These are phyloP conservation scores for Aspergillus sclerotiicarbonarius DNA, from an alignment of 495 filamentous ascomycete species.

Conservation along the genomic window DNA sequence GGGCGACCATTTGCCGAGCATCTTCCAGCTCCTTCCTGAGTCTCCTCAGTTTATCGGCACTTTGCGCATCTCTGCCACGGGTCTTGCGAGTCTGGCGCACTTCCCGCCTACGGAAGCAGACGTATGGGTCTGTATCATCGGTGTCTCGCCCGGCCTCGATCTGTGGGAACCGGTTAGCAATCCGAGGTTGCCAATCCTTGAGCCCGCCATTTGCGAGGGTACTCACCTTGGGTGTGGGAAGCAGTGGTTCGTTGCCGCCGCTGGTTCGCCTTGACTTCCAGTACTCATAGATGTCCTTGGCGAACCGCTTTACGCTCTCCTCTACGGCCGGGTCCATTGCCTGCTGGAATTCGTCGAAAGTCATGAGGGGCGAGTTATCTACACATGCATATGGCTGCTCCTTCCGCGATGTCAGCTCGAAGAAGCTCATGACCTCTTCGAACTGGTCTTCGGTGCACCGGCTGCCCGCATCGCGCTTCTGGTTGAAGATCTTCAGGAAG, in stretches of 20 bases:
- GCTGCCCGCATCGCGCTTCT: conserved; percentile 59
- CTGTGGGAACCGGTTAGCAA: conserved; percentile 42
- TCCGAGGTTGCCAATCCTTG: background rate
- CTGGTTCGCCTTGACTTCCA: conserved; percentile 74
- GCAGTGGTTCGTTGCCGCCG: conserved; percentile 64
- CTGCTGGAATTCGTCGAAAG: conserved; percentile 76
- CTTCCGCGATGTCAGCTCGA: conserved; percentile 77
- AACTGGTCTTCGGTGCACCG: conserved; percentile 86
- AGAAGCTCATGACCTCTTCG: conserved; percentile 91
- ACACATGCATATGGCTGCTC: conserved; percentile 86
- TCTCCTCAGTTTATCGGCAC: conserved; percentile 88
- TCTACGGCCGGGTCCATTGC: conserved; percentile 71
- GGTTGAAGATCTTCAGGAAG: conserved; percentile 81
- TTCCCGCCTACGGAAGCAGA: conserved; percentile 96
- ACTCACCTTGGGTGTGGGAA: conserved; percentile 69
- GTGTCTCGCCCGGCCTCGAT: conserved; percentile 90
- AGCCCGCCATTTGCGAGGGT: background rate
- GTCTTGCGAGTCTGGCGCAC: conserved; percentile 94
- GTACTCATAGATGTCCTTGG: conserved; percentile 85
- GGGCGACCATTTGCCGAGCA: conserved; percentile 71
- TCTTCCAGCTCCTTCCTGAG: conserved; percentile 91
- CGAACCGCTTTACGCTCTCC: conserved; percentile 64
- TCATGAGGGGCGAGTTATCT: conserved; percentile 75
- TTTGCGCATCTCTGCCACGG: conserved; percentile 87
- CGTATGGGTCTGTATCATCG: conserved; percentile 94